Evolutionary conservation across 345 rosid genomes (phyloP).

Genomic region (Camelina hispida): DNA sequence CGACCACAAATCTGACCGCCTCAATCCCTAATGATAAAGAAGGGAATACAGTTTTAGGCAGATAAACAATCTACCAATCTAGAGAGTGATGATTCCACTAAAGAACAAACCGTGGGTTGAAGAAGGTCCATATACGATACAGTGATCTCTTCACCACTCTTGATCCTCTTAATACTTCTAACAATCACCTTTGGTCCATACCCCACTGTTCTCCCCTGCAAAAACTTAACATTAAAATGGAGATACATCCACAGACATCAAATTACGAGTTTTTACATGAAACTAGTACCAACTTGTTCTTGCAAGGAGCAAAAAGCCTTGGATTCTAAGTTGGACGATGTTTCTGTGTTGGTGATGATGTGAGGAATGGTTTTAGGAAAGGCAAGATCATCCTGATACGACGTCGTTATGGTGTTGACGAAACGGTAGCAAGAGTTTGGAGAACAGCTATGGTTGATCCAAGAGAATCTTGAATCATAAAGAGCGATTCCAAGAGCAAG

Average conservation of each 20-base stretch:
- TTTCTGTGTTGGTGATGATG: slow-evolving; percentile 2
- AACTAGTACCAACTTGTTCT: slow-evolving; percentile 36
- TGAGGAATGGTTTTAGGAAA: slow-evolving; percentile 46
- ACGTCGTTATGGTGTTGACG: slow-evolving; percentile 34
- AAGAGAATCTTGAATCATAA: slow-evolving; percentile 65
- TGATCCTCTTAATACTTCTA: slow-evolving; percentile 68
- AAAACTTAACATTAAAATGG: not conserved
- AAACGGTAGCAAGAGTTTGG: slow-evolving; percentile 85
- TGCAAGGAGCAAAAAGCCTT: slow-evolving; percentile 36
- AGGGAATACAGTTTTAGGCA: not conserved
- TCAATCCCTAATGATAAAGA: slow-evolving; percentile 50
- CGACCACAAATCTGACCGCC: slow-evolving; percentile 68
- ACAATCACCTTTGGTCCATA: slow-evolving; percentile 60
- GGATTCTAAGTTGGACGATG: slow-evolving; percentile 11
- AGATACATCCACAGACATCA: not conserved
- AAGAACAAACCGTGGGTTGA: slow-evolving; percentile 63
- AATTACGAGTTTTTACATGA: not conserved
- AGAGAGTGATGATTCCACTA: not conserved
- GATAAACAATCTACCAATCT: not conserved
- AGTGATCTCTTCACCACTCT: slow-evolving; percentile 65
- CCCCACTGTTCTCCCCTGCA: slow-evolving; percentile 42
- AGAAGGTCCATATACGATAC: slow-evolving; percentile 76
- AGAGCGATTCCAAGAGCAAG: slow-evolving; percentile 66
- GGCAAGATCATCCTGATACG: not conserved
- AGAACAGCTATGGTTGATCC: slow-evolving; percentile 93